Base-by-base conservation (phyloP, 495 filamentous ascomycete genomes). In the Tetracladium marchalianum region DNA sequence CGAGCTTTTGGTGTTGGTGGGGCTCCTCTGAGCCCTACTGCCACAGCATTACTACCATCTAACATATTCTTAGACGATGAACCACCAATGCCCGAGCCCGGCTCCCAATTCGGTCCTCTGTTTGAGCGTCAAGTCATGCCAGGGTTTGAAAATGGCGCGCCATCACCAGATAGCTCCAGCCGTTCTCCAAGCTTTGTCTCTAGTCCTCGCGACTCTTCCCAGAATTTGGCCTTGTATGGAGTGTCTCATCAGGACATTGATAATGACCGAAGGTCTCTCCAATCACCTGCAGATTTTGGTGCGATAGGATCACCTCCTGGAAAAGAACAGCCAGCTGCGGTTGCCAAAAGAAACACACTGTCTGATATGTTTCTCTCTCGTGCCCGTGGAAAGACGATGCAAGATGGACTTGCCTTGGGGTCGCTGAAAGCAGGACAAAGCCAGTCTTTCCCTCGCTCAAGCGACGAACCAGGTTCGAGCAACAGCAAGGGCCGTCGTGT, bases 1-100 rank as follows among this genome's bases (percentile, higher is more conserved):
- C 61, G 63, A 32, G 58, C 60, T 24, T 64, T 79, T 35, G 22
- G 22, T 27, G 74, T 71, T 43, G 78, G 65, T 33, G 75, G 80
- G 35, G 81, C 78, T 15, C 82, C 85, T 27, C 84, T 92, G 62
- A 90, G 86, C 53, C 87, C 87, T 19, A 83, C 84, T 11, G 87
- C 87, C 8, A 77, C 85, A 41, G 71, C 82, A 17, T 68, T 92
- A 19, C 66, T 94, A 18, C 87, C 87, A 17, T 87, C 85, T 1
- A 83, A 85, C 51, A 77, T 94, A 44, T 79, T 94, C 52, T 64
- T 83, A 2, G 77, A 88, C 48, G 87, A 90, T 38, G 70, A 71
- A 6, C 73, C 78, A 13, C 65, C 71, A 61, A 69, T 72, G 65
- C 65, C 77, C 49, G 24, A 46, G 7, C 40, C 17, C 5, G 44